Evolutionary conservation across 345 rosid species (phyloP), one percentile per base, ranked within the genome.

Genomic region (Eucalyptus cloeziana): DNA sequence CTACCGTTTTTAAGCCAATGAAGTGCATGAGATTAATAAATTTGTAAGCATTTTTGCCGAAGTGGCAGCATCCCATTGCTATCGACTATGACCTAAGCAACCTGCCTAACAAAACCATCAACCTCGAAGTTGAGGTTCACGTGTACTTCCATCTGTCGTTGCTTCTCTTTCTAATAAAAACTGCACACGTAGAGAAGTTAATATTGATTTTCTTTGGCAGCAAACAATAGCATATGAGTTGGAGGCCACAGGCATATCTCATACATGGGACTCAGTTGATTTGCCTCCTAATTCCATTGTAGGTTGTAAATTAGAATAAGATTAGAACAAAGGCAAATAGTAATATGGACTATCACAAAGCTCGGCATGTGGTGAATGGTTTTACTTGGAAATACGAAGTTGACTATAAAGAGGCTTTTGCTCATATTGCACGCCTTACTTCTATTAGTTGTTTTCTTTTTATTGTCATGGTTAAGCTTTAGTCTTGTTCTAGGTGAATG

Each of bases 371-470:
- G 40, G 40, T 2, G 76, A n/a, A 67, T n/a, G 19, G 11, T 2
- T 67, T n/a, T n/a, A 31, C 40, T n/a, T 15, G 9, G 11, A 33
- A 31, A n/a, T 7, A 67, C 4, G 17, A 16, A n/a, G 40, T n/a
- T 67, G 10, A 67, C 76, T 31, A 31, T 67, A 4, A 67, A 2
- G 19, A 31, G 40, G 33, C 40, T 67, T 67, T 31, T 67, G 76
- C 19, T n/a, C 3, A 2, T n/a, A 6, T n/a, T 67, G 76, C 19
- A 67, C 40, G 5, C 5, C 40, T 67, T 67, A 67, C 11, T 67
- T 67, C 1, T 67, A 10, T 67, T 15, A 8, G 10, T 0, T n/a
- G 0, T 67, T 4, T n/a, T 64, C 6, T 64, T n/a, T 8, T n/a
- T 15, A 0, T 2, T n/a, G 10, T n/a, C 40, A 9, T 7, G 76